phyloP scores from a whole-genome alignment of 352 stramenopile genomes.

The Elongisporangium senticosum region DNA sequence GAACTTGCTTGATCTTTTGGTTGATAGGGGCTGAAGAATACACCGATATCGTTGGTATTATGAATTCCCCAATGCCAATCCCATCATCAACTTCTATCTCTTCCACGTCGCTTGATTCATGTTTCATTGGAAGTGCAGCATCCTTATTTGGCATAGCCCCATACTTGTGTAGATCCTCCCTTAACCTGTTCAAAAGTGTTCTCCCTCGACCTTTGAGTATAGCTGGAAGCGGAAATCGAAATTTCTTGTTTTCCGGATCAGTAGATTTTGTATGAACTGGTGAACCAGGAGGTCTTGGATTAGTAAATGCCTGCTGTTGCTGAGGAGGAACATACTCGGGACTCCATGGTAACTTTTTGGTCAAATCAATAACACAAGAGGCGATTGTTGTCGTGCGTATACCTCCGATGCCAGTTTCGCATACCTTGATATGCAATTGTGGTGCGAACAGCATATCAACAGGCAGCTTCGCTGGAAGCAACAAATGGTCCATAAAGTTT shows the following conservation, averaged over 20 bases:
- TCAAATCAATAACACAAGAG: conserved; percentile 50
- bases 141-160: background rate
- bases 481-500: conserved; percentile 64
- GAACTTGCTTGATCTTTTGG: conserved; percentile 2
- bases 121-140: conserved; percentile 5
- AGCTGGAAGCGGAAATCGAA: conserved; percentile 2
- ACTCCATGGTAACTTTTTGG: conserved; percentile 67
- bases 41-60: conserved; percentile 19
- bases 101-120: conserved; percentile 7
- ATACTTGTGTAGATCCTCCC: too few relatives aligned
- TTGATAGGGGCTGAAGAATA: conserved; percentile 10
- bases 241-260: background rate
- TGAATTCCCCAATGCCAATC: conserved; percentile 51
- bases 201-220: background rate
- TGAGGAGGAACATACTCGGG: conserved; percentile 31
- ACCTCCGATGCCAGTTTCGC: conserved; percentile 45
- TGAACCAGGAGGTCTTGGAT: conserved; percentile 16
- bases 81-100: conserved; percentile 35
- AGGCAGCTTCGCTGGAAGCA: conserved; percentile 42
- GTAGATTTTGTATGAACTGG: background rate
- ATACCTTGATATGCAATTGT: conserved; percentile 57
- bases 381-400: conserved; percentile 50
- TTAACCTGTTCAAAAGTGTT: too few relatives aligned
- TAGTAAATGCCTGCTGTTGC: conserved; percentile 36
- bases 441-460: conserved; percentile 55